Evolutionary conservation across 768 basidiomycete genomes (phyloP).

Genomic region (Kwoniella pini): DNA sequence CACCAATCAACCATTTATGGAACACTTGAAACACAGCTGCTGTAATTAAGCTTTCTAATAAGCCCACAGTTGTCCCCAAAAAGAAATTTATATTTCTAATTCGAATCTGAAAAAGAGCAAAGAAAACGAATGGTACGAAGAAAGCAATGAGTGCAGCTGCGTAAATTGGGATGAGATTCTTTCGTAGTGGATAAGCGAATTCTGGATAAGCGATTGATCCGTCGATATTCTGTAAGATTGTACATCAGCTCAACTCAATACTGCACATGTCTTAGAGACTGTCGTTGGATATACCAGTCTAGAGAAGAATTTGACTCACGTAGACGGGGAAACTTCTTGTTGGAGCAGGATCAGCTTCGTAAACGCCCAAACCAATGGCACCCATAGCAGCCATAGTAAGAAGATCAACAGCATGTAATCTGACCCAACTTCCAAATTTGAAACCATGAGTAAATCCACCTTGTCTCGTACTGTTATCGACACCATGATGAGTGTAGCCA

Average conservation of each 20-base stretch:
- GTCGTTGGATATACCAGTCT: not conserved
- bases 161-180: conserved; percentile 63
- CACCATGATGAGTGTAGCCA: not conserved
- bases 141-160: conserved; percentile 62
- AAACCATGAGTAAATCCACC: conserved; percentile 27
- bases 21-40: conserved; percentile 61
- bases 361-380: conserved; percentile 60
- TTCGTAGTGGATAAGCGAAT: conserved; percentile 52
- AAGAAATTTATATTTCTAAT: conserved; percentile 59
- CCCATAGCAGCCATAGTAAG: conserved; percentile 65
- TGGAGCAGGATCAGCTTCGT: conserved; percentile 58
- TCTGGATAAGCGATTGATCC: conserved; percentile 62
- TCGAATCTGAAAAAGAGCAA: conserved; percentile 62
- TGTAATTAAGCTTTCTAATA: conserved; percentile 59
- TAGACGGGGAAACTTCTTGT: conserved; percentile 49
- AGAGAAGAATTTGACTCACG: conserved; percentile 12
- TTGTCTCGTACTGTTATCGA: not conserved
- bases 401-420: conserved; percentile 61
- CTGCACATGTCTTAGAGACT: not conserved
- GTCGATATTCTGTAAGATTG: conserved; percentile 18
- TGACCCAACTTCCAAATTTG: conserved; percentile 35
- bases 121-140: conserved; percentile 62
- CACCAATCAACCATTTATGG: conserved; percentile 61
- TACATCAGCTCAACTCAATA: not conserved
- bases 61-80: conserved; percentile 61